Percentiles rank a stretch among this genome's conserved stretches.
phyloP scores from a whole-genome alignment of 164 flowering plant genomes.

The Vitis rupestris region DNA sequence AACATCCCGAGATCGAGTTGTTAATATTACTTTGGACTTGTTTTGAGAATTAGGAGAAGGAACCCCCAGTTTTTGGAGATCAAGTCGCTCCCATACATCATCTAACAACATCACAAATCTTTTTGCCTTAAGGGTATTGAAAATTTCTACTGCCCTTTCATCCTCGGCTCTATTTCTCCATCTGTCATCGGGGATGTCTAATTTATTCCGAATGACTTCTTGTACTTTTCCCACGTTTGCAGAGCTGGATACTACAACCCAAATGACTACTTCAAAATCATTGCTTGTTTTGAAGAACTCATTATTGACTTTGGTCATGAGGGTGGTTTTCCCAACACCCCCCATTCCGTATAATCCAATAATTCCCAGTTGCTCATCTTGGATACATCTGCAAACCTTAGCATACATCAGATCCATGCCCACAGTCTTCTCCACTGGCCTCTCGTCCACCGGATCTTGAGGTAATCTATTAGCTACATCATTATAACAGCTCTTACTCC shows the following conservation, averaged over 20 bases:
- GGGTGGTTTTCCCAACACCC: conserved; percentile 24
- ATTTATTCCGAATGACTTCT: conserved; percentile 3
- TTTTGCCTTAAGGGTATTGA: background rate
- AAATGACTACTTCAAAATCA: conserved; percentile 10
- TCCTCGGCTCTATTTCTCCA: conserved; percentile 1
- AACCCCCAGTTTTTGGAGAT: conserved; percentile 1
- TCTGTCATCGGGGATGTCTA: background rate
- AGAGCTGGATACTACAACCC: conserved; percentile 12
- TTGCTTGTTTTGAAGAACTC: background rate
- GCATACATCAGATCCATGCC: conserved; percentile 1
- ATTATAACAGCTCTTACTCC: background rate
- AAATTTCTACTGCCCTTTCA: background rate
- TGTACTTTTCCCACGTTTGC: conserved; percentile 3
- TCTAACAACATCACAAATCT: conserved; percentile 18
- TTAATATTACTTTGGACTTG: conserved; percentile 12
- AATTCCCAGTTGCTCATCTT: background rate
- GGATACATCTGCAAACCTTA: conserved; percentile 1
- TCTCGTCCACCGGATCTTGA: conserved; percentile 4
- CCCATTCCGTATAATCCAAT: conserved; percentile 19
- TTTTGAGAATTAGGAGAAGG: background rate
- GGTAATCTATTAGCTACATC: conserved; percentile 2
- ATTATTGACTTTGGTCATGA: conserved; percentile 10
- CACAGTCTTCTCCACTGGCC: background rate
- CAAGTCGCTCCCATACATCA: conserved; percentile 12
- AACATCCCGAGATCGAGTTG: conserved; percentile 7